Percentiles rank a stretch among this genome's conserved stretches.
Evolutionary conservation across 805 yeast genomes (phyloP).

Genomic region (Allodekkera sacchari): DNA sequence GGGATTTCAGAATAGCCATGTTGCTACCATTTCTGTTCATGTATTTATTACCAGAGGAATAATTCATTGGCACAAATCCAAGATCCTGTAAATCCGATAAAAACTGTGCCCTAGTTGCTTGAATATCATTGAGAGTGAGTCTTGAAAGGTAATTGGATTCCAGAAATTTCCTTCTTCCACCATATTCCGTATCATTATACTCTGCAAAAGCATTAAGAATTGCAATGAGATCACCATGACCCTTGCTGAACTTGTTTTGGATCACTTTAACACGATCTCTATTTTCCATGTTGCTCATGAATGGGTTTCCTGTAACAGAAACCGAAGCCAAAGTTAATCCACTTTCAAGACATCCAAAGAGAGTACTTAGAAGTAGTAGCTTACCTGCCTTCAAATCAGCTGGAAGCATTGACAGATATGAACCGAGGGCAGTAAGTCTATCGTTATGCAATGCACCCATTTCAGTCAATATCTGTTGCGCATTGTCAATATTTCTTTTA

Average conservation of each 20-base stretch:
- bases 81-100: constrained; percentile 64
- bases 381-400: constrained; percentile 84
- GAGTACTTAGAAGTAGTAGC: constrained; percentile 65
- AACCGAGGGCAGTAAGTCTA: constrained; percentile 67
- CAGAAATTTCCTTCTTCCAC: constrained; percentile 36
- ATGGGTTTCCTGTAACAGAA: constrained; percentile 66
- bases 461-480: constrained; percentile 46
- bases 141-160: constrained; percentile 53
- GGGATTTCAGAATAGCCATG: constrained; percentile 47
- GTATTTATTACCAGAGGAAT: constrained; percentile 16
- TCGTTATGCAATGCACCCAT: constrained; percentile 60
- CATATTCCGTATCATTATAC: constrained; percentile 30
- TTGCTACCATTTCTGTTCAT: constrained; percentile 48
- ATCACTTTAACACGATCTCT: constrained; percentile 54
- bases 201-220: constrained; percentile 49
- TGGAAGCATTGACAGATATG: constrained; percentile 72
- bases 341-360: constrained; percentile 73
- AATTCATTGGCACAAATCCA: constrained; percentile 61
- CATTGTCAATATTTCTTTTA: constrained; percentile 37
- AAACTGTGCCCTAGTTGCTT: constrained; percentile 63
- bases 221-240: constrained; percentile 72
- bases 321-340: constrained; percentile 79
- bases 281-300: constrained; percentile 50
- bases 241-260: constrained; percentile 32
- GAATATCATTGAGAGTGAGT: constrained; percentile 60